A percentile compares a stretch with the other conserved stretches of the same genome.
phyloP scores from a whole-genome alignment of 768 basidiomycete genomes.

The Rhodosporidiobolus sp. region DNA sequence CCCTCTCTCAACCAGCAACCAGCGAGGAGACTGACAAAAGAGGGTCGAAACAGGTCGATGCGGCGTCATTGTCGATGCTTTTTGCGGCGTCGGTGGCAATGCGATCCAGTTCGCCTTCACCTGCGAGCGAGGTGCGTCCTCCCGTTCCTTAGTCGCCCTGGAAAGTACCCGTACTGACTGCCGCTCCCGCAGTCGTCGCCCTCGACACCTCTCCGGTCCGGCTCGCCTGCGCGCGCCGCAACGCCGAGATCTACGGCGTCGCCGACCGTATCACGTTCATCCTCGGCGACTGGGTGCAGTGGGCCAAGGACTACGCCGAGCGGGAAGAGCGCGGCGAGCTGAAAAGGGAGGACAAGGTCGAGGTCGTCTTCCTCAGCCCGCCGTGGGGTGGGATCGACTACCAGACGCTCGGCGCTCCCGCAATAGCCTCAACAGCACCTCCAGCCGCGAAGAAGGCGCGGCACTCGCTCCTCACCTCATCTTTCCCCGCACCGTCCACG shows the following conservation, averaged over 20 bases:
- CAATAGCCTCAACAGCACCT: not conserved
- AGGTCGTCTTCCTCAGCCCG: slow-evolving; percentile 43
- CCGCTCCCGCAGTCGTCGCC: slow-evolving; percentile 71
- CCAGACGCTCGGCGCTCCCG: slow-evolving; percentile 4
- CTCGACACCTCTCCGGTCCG: slow-evolving; percentile 79
- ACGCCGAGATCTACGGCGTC: slow-evolving; percentile 89
- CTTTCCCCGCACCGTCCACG: slow-evolving; percentile 25
- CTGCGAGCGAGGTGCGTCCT: slow-evolving; percentile 76
- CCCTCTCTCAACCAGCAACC: slow-evolving; percentile 7
- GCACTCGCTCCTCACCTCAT: slow-evolving; percentile 26
- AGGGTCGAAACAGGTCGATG: slow-evolving; percentile 53
- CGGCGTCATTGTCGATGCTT: slow-evolving; percentile 81
- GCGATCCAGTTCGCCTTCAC: slow-evolving; percentile 95
- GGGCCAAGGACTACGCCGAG: slow-evolving; percentile 54
- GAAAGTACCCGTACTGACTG: not conserved
- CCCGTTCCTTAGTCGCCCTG: not conserved
- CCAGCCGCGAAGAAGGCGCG: not conserved
- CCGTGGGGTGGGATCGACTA: slow-evolving; percentile 46
- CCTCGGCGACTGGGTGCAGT: slow-evolving; percentile 76
- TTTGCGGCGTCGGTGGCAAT: slow-evolving; percentile 97
- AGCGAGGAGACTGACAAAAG: not conserved
- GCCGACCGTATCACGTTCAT: slow-evolving; percentile 94
- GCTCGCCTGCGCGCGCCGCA: slow-evolving; percentile 87
- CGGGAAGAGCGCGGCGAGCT: slow-evolving; percentile 14
- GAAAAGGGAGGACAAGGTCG: slow-evolving; percentile 27